Base-by-base conservation (phyloP, 108 stramenopile genomes). In the Pseudonitzschia multistriata region DNA sequence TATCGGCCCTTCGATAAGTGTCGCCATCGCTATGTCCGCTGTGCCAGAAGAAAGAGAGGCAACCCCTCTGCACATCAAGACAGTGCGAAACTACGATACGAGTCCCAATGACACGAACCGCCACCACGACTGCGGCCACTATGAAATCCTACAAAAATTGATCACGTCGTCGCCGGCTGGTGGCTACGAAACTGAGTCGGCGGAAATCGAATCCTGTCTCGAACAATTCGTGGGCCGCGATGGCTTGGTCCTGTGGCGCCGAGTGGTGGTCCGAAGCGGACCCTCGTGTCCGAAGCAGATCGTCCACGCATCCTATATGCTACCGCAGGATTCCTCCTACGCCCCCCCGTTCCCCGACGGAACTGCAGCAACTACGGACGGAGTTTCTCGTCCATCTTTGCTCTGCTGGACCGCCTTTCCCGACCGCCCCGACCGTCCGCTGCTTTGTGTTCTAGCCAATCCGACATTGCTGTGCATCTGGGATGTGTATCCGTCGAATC, bases 391-490 rank as follows among this genome's bases (percentile, higher is more conserved):
- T 66, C 36, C 31, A 21, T 65, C 34, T 33, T 45, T 78, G 2
- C 27, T 91, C 22, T 88, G 87, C 63, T 91, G 90, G 90, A 81
- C 90, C 3, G 74, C 87, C 29, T 91, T 91, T 74, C 74, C 71
- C 7, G 70, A 77, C 3, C 57, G 52, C 3, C 76, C 63, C 7
- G 47, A 78, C 25, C 84, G 83, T 34, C 79, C 84, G 39, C 62
- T 88, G 70, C 70, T 92, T 0, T 92, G 88, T 59, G 84, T 89
- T 15, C 60, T 92, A 2, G 79, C 80, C 19, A 70, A 74, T 81
- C 81, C 88, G 0, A 78, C 78, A 0, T 62, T 81, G 10, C 65
- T 92, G 17, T 67, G 76, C 27, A 77, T 92, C 33, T 89, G 78
- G 64, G 87, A 92, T 68, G 91, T 87, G 22, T 82, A 83, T 62